Conservation (phyloP, 2,329 filamentous ascomycete species). For the Ophiocordyceps australis region DNA sequence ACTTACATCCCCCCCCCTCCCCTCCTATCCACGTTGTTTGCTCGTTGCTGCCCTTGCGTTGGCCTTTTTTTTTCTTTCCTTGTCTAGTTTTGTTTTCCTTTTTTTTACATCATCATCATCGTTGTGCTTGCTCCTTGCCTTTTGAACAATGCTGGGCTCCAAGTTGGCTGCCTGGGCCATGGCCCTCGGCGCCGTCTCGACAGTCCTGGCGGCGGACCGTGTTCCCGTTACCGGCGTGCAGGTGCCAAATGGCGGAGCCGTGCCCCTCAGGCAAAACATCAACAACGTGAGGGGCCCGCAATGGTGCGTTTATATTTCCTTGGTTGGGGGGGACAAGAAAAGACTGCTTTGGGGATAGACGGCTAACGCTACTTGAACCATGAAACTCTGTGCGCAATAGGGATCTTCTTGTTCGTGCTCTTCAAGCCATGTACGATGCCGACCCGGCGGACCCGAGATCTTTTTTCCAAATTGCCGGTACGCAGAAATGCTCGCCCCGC, state of each 20-base stretch:
- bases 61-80: too few relatives aligned
- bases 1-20: too few relatives aligned
- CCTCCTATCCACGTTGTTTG: too few relatives aligned
- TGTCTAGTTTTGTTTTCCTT: too few relatives aligned
- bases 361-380: too few relatives aligned
- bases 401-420: slow-evolving; percentile 30
- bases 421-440: slow-evolving; percentile 21
- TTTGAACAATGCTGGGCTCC: slow-evolving; percentile 7
- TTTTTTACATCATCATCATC: too few relatives aligned
- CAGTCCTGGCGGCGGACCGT: slow-evolving; percentile 7
- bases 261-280: slow-evolving; percentile 27
- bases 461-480: slow-evolving; percentile 30
- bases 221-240: slow-evolving; percentile 18
- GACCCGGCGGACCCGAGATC: slow-evolving; percentile 23
- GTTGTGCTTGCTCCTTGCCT: too few relatives aligned
- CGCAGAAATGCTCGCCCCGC: not conserved
- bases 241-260: slow-evolving; percentile 18
- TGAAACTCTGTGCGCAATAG: slow-evolving; percentile 8
- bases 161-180: slow-evolving; percentile 8
- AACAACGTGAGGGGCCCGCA: slow-evolving; percentile 21
- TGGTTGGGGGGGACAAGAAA: too few relatives aligned
- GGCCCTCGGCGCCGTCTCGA: slow-evolving; percentile 7
- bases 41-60: too few relatives aligned
- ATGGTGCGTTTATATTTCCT: slow-evolving; percentile 24
- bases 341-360: too few relatives aligned